Conservation (phyloP, 1,284 basidiomycete species). For the Cronartium quercuum region DNA sequence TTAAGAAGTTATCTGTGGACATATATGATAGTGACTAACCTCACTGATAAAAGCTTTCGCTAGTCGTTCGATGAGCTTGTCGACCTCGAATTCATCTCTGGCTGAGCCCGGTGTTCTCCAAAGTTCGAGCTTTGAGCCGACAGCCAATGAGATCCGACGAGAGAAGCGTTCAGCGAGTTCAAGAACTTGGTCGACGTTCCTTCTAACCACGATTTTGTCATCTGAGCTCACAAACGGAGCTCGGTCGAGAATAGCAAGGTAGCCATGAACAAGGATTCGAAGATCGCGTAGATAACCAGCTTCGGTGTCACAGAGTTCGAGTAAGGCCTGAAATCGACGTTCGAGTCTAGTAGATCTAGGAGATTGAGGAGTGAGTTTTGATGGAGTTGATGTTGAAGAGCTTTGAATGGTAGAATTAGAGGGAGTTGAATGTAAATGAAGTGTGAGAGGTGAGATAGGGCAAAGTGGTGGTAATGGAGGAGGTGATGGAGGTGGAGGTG, state of each 20-base stretch:
- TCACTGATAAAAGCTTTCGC: constrained; percentile 63
- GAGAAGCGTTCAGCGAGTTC: constrained; percentile 35
- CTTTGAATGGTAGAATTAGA: not conserved
- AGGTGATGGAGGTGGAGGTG: not conserved
- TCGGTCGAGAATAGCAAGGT: constrained; percentile 45
- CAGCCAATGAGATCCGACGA: constrained; percentile 22
- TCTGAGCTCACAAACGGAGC: not conserved
- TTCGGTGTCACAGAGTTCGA: constrained; percentile 76
- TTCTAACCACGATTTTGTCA: constrained; percentile 25
- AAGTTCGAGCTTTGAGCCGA: constrained; percentile 22
- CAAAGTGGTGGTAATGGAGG: not conserved
- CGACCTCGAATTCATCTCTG: constrained; percentile 40
- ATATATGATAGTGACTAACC: constrained; percentile 52
- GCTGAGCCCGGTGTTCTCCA: constrained; percentile 47
- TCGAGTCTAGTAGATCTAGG: constrained; percentile 1
- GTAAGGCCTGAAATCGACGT: constrained; percentile 59
- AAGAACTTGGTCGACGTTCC: constrained; percentile 29
- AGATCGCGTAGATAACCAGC: constrained; percentile 70
- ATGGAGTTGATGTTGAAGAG: not conserved
- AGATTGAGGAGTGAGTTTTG: not conserved
- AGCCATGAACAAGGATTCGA: constrained; percentile 65
- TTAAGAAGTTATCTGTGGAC: constrained; percentile 18
- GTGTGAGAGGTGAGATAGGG: not conserved
- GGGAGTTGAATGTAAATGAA: not conserved
- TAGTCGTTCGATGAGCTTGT: constrained; percentile 56